Percentiles rank a stretch among this genome's conserved stretches.
phyloP scores from a whole-genome alignment of 352 stramenopile genomes.

The Pythium vanterpoolii region DNA sequence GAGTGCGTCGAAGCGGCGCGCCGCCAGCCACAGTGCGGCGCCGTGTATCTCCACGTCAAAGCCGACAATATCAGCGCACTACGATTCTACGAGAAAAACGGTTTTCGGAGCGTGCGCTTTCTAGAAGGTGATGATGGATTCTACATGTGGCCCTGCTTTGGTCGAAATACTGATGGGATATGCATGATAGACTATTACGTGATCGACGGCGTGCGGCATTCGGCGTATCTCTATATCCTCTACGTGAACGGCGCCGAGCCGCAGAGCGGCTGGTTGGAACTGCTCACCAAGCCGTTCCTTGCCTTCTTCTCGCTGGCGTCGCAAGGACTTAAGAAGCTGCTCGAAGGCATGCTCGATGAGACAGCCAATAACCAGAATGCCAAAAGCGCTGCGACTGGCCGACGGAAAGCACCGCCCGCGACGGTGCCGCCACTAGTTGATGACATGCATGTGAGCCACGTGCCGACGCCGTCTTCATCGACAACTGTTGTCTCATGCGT shows the following conservation, averaged over 20 bases:
- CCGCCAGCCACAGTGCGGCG: slow-evolving; percentile 76
- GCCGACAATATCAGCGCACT: slow-evolving; percentile 92
- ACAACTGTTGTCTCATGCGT: slow-evolving; percentile 17
- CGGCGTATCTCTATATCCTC: slow-evolving; percentile 83
- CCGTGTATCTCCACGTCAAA: slow-evolving; percentile 97
- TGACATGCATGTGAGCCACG: slow-evolving; percentile 16
- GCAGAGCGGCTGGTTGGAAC: slow-evolving; percentile 62
- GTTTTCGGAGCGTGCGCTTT: slow-evolving; percentile 91
- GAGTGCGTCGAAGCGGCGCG: slow-evolving; percentile 86
- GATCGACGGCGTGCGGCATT: slow-evolving; percentile 77
- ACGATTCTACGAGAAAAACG: slow-evolving; percentile 96
- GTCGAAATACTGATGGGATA: not conserved
- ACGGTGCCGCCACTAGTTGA: slow-evolving; percentile 17
- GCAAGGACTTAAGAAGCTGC: slow-evolving; percentile 56
- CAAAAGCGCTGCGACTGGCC: not conserved
- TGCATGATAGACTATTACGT: slow-evolving; percentile 74
- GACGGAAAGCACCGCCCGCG: slow-evolving; percentile 13
- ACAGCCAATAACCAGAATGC: slow-evolving; percentile 12
- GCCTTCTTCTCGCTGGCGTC: slow-evolving; percentile 68
- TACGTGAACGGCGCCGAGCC: slow-evolving; percentile 77
- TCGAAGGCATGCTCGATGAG: slow-evolving; percentile 51
- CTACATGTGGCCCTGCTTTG: not conserved
- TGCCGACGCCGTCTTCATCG: slow-evolving; percentile 9
- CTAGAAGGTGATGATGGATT: slow-evolving; percentile 68
- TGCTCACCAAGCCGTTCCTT: slow-evolving; percentile 25